Conservation (phyloP, 768 basidiomycete species). For the Boletellus emodensis region DNA sequence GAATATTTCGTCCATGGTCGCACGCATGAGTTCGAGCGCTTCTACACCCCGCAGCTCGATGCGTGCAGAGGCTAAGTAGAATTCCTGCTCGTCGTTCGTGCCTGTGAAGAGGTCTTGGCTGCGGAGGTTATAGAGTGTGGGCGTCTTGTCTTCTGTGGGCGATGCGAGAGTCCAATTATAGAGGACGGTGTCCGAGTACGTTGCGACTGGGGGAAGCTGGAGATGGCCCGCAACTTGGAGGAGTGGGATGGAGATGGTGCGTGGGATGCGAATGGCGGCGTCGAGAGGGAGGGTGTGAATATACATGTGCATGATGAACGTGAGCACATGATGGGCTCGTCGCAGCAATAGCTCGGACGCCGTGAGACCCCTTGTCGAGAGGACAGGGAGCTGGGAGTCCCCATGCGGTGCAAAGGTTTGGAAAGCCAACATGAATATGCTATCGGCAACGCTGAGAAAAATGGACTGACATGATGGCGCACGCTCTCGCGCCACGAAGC, state of each 20-base stretch:
- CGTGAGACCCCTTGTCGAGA: too few species aligned
- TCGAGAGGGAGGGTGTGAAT: conserved; percentile 57
- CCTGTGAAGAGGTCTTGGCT: conserved; percentile 72
- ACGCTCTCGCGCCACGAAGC: conserved; percentile 53
- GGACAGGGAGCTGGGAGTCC: conserved; percentile 43
- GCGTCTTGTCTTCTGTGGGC: conserved; percentile 29
- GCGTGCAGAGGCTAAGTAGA: conserved; percentile 81
- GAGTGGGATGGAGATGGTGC: conserved; percentile 68
- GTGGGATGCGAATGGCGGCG: conserved; percentile 61
- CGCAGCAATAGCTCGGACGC: conserved; percentile 43
- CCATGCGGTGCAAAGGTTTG: conserved; percentile 17
- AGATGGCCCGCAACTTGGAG: conserved; percentile 66
- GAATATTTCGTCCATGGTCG: conserved; percentile 85
- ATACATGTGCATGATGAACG: conserved; percentile 75
- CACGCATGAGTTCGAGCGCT: conserved; percentile 81
- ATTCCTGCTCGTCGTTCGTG: conserved; percentile 77
- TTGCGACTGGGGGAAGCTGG: conserved; percentile 81
- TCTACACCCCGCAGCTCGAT: conserved; percentile 85
- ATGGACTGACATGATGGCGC: conserved; percentile 39
- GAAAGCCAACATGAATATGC: not conserved
- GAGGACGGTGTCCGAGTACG: conserved; percentile 88
- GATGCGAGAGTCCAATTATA: conserved; percentile 67
- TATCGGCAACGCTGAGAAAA: not conserved
- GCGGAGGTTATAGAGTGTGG: conserved; percentile 55
- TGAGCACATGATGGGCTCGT: conserved; percentile 68